These are phyloP conservation scores for Tardiomyces digboiensis DNA, from an alignment of 1,139 yeast genomes.

Conservation along the genomic window DNA sequence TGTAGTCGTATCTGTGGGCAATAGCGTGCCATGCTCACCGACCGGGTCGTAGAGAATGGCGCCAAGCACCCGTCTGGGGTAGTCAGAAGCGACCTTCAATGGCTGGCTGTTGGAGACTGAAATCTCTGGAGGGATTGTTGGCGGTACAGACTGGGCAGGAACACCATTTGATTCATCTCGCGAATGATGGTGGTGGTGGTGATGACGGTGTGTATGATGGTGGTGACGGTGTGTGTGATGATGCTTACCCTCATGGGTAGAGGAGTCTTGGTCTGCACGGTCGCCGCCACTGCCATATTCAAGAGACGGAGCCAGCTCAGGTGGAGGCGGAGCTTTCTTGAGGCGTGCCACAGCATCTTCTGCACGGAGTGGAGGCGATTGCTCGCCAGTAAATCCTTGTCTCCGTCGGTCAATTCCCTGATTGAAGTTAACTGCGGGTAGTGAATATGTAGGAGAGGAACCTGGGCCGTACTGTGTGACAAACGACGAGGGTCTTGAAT, in stretches of 20 bases:
- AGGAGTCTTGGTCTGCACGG: neutral
- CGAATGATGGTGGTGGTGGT: neutral
- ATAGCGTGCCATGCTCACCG: constrained; percentile 12
- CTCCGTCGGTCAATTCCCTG: constrained; percentile 14
- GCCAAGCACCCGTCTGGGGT: constrained; percentile 47
- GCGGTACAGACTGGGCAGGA: constrained; percentile 4
- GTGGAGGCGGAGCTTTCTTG: constrained; percentile 14
- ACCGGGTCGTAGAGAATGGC: constrained; percentile 51
- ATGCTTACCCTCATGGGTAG: constrained; percentile 5
- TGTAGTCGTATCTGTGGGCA: constrained; percentile 30
- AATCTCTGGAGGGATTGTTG: constrained; percentile 4
- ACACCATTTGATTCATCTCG: constrained; percentile 1
- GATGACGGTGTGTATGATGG: constrained; percentile 3
- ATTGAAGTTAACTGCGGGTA: constrained; percentile 16
- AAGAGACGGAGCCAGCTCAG: neutral
- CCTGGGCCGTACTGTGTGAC: constrained; percentile 7
- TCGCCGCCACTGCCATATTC: neutral
- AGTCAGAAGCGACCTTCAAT: constrained; percentile 32
- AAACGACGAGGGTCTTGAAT: constrained; percentile 6
- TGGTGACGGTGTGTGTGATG: constrained; percentile 10
- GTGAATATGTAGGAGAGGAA: constrained; percentile 7
- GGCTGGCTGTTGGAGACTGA: constrained; percentile 3
- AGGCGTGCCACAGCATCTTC: constrained; percentile 26
- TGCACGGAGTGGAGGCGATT: constrained; percentile 19
- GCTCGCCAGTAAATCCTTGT: constrained; percentile 4